These are phyloP conservation scores for Peribolospora kevripleyi DNA, from an alignment of 768 basidiomycete species.

Conservation along the genomic window DNA sequence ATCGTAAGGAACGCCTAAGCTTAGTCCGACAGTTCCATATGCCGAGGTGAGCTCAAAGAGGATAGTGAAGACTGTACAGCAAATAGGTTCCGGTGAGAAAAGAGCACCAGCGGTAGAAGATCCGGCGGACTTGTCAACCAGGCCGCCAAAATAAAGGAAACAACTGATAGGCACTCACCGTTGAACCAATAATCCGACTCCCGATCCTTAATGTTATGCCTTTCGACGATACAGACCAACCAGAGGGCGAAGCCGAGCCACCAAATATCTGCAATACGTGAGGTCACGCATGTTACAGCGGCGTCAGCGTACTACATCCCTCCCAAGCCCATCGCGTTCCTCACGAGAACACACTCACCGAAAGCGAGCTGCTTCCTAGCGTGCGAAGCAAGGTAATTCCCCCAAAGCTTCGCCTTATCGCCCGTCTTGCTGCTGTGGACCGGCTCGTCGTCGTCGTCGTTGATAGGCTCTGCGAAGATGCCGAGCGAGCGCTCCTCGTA, in stretches of 20 bases:
- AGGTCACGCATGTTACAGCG: background rate
- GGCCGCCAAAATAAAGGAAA: no score
- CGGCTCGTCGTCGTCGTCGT: conserved; percentile 9
- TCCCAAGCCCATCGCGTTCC: no score
- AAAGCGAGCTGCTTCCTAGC: conserved; percentile 74
- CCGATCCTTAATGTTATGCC: no score
- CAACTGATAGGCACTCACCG: no score
- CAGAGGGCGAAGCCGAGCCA: conserved; percentile 71
- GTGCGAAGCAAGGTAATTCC: conserved; percentile 35
- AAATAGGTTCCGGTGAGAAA: no score
- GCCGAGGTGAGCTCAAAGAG: conserved; percentile 21
- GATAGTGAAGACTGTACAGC: conserved; percentile 9
- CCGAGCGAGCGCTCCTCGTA: conserved; percentile 80
- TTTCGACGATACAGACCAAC: conserved; percentile 74
- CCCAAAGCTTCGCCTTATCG: no score
- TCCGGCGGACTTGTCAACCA: no score
- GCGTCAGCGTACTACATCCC: no score
- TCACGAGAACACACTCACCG: conserved; percentile 24
- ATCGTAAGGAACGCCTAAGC: conserved; percentile 33
- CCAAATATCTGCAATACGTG: conserved; percentile 54
- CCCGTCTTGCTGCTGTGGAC: background rate
- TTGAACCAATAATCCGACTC: no score
- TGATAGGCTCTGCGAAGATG: background rate
- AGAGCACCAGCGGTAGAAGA: no score
- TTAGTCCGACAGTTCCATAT: no score